Percentiles rank a stretch among this genome's conserved stretches.
Evolutionary conservation across 1,284 basidiomycete species (phyloP).

Genomic region (Microbotryomycetes sp.): DNA sequence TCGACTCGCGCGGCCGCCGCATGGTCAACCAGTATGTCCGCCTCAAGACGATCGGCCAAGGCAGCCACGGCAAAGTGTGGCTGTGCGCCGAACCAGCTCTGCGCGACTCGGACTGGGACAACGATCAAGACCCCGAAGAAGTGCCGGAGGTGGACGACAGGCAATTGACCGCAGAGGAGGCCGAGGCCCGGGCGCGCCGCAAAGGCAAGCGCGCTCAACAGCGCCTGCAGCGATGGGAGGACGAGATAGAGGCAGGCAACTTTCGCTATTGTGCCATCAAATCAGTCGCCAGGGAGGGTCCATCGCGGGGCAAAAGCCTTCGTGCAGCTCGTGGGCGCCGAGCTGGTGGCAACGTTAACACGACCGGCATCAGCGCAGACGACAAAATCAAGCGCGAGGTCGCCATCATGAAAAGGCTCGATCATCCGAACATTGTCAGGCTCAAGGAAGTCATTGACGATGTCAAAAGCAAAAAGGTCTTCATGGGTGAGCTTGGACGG

Average conservation of each 20-base stretch:
- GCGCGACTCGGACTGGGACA: slow-evolving; percentile 6
- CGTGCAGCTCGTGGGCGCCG: slow-evolving; percentile 28
- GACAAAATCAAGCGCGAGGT: slow-evolving; percentile 82
- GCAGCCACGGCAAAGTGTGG: slow-evolving; percentile 38
- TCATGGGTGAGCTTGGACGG: slow-evolving; percentile 64
- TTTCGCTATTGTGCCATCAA: slow-evolving; percentile 35
- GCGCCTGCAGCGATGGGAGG: slow-evolving; percentile 16
- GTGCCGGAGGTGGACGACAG: slow-evolving; percentile 1
- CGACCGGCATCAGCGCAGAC: slow-evolving; percentile 44
- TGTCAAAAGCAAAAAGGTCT: slow-evolving; percentile 77
- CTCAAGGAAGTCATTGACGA: slow-evolving; percentile 96
- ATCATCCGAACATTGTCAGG: slow-evolving; percentile 84
- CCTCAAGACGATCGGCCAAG: slow-evolving; percentile 34
- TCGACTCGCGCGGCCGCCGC: slow-evolving; percentile 31
- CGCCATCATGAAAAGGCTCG: slow-evolving; percentile 93
- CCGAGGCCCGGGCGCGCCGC: background rate
- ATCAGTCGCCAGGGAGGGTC: slow-evolving; percentile 33
- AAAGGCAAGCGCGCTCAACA: slow-evolving; percentile 1
- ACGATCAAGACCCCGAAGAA: slow-evolving; percentile 7
- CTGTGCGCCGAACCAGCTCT: slow-evolving; percentile 34
- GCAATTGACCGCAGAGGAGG: background rate
- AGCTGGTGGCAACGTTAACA: slow-evolving; percentile 6
- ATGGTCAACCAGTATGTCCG: slow-evolving; percentile 38
- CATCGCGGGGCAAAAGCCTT: slow-evolving; percentile 22
- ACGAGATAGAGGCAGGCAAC: slow-evolving; percentile 25